Conservation (phyloP, 352 stramenopile genomes). For the Globisporangium polare region DNA sequence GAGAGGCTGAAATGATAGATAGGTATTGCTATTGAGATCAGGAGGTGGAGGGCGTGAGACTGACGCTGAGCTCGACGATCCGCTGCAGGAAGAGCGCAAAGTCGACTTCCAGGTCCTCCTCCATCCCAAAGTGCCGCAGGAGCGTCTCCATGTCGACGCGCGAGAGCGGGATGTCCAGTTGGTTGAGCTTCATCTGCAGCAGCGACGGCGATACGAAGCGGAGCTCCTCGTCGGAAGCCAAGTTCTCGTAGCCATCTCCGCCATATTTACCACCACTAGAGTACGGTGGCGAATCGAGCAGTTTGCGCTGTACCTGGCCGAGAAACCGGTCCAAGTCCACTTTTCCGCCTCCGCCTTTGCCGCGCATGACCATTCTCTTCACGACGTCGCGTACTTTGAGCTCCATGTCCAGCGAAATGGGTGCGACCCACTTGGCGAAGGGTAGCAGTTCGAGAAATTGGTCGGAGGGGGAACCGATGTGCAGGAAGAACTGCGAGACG, state of each 20-base stretch:
- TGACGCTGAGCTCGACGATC: conserved; percentile 30
- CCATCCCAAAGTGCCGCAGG: conserved; percentile 53
- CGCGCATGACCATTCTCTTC: conserved; percentile 37
- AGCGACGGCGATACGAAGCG: conserved; percentile 23
- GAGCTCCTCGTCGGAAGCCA: background rate
- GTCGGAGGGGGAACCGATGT: conserved; percentile 37
- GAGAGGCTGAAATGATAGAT: too few species aligned
- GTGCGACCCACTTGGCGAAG: conserved; percentile 41
- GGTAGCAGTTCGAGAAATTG: conserved; percentile 38
- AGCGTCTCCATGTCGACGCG: conserved; percentile 32
- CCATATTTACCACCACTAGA: background rate
- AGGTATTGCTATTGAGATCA: too few species aligned
- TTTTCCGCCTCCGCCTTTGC: conserved; percentile 39
- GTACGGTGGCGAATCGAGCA: conserved; percentile 25
- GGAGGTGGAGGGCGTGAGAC: background rate
- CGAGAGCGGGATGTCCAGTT: conserved; percentile 39
- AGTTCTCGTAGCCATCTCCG: background rate
- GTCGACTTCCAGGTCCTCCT: conserved; percentile 36
- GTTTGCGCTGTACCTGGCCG: conserved; percentile 23
- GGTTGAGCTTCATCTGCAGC: conserved; percentile 37
- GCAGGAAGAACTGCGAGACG: conserved; percentile 48
- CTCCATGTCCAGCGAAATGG: conserved; percentile 29
- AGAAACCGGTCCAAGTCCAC: conserved; percentile 54
- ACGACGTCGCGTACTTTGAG: conserved; percentile 30
- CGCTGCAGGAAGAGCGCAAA: conserved; percentile 36